Percentiles rank a stretch among this genome's conserved stretches.
Evolutionary conservation across 306 rosid genomes (phyloP).

Genomic region (Ziziphus jujuba): DNA sequence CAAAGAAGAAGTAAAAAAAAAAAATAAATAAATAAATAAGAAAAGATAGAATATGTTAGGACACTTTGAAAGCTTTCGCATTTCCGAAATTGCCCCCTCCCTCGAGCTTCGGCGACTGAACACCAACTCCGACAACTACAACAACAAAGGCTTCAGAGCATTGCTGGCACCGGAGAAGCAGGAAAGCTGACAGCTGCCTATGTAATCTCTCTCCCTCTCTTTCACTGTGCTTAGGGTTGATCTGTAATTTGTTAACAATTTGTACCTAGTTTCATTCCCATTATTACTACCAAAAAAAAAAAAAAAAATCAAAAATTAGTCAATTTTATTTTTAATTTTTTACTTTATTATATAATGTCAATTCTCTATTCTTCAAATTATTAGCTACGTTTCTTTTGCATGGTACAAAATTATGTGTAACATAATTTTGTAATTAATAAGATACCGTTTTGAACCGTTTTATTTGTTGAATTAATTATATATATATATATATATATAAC

Average conservation of each 20-base stretch:
- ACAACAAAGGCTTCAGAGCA: slow-evolving; percentile 9
- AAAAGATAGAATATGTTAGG: neutral
- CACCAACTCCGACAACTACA: no score
- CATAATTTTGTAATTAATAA: no score
- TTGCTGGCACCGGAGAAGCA: neutral
- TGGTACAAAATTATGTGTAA: no score
- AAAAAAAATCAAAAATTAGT: neutral
- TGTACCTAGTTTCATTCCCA: slow-evolving; percentile 10
- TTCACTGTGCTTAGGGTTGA: slow-evolving; percentile 5
- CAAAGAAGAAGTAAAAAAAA: neutral
- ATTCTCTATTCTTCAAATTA: neutral
- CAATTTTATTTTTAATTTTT: neutral
- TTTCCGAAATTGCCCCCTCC: slow-evolving; percentile 27
- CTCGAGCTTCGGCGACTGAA: no score
- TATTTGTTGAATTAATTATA: no score
- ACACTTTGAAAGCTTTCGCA: neutral
- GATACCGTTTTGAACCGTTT: no score
- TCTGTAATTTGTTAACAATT: slow-evolving; percentile 30
- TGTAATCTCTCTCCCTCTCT: slow-evolving; percentile 13
- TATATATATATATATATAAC: no score
- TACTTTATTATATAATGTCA: neutral
- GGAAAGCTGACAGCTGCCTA: slow-evolving; percentile 2
- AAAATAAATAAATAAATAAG: neutral
- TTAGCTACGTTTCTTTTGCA: no score
- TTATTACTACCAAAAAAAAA: neutral